Base-by-base conservation (phyloP, 176 grass and related monocot genomes). In the Echinochloa phyllopogon region DNA sequence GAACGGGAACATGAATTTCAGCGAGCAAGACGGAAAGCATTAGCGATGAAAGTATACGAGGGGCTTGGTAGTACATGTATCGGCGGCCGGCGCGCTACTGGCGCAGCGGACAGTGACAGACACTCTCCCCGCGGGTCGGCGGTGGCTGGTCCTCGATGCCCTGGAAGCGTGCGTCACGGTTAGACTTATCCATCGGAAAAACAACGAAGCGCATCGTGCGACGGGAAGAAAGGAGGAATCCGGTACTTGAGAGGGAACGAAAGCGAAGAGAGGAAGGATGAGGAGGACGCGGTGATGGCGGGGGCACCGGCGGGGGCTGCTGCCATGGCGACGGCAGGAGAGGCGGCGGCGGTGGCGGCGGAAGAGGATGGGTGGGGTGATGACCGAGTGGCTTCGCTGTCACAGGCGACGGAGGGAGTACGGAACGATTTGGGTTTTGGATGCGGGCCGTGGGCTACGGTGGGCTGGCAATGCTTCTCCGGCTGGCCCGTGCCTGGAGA, bases 21-120 rank as follows among this genome's bases (percentile, higher is more conserved):
- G 41, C 13, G 27, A 52, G 47, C 72, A 6, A 29, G 24, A 4
- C 23, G 52, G 10, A 63, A 64, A 67, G n/a, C 59, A 62, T 12
- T 25, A 29, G 23, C 23, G 3, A 25, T 27, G 5, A 71, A 71
- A 44, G 65, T 56, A 20, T 16, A 12, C 0, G 16, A 83, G 7
- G 21, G 75, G 15, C 14, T 33, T 69, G 8, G 27, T 4, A 3
- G 79, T 83, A 90, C 88, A 78, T 72, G 88, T 74, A 6, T 86
- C 88, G 39, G 18, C 83, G 24, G 72, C 65, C 11, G 84, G 79
- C 38, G 88, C 49, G 49, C 79, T 83, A 23, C 65, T 83, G 57
- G 41, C 84, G 74, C 88, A 86, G 48, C 66, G 88, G 27, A 83
- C 59, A 21, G 41, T 59, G 41, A 82, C 10, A 29, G 65, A 51